phyloP scores from a whole-genome alignment of 495 filamentous ascomycete species.

The Wilcoxina mikolae region DNA sequence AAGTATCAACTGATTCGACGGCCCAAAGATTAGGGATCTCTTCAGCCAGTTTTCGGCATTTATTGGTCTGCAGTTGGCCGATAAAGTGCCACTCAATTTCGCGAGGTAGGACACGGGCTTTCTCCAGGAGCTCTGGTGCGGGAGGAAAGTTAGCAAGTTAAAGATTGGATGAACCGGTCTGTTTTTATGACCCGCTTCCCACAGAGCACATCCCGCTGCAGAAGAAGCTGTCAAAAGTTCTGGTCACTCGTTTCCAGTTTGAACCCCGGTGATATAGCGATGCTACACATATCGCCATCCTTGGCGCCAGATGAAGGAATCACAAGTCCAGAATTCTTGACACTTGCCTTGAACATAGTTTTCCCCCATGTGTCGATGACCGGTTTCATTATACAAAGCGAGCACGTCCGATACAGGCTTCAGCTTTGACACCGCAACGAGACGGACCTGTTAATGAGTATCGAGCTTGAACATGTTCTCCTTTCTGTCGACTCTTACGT shows the following conservation, averaged over 20 bases:
- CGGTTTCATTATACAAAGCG: slow-evolving; percentile 48
- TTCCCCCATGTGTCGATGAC: slow-evolving; percentile 79
- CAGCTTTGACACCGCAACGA: slow-evolving; percentile 88
- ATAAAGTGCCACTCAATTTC: slow-evolving; percentile 91
- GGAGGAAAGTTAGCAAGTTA: neutral
- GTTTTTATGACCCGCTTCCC: no score
- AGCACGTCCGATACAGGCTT: slow-evolving; percentile 83
- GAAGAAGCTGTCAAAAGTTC: no score
- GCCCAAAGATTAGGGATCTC: slow-evolving; percentile 82
- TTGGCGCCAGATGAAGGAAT: no score
- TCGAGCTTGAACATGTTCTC: neutral
- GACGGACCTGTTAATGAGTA: slow-evolving; percentile 44
- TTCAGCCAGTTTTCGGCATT: slow-evolving; percentile 72
- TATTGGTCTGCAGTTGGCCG: slow-evolving; percentile 61
- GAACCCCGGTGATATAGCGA: no score
- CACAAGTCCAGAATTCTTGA: no score
- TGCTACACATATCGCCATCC: no score
- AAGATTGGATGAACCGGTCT: neutral
- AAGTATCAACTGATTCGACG: slow-evolving; percentile 74
- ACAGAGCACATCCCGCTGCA: no score
- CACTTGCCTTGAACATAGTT: slow-evolving; percentile 64
- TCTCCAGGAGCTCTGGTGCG: slow-evolving; percentile 61
- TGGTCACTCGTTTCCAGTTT: no score
- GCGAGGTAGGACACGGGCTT: slow-evolving; percentile 61
- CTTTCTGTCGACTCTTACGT: neutral